Evolutionary conservation across 1,284 basidiomycete genomes (phyloP).

Genomic region (Irpex lacteus): DNA sequence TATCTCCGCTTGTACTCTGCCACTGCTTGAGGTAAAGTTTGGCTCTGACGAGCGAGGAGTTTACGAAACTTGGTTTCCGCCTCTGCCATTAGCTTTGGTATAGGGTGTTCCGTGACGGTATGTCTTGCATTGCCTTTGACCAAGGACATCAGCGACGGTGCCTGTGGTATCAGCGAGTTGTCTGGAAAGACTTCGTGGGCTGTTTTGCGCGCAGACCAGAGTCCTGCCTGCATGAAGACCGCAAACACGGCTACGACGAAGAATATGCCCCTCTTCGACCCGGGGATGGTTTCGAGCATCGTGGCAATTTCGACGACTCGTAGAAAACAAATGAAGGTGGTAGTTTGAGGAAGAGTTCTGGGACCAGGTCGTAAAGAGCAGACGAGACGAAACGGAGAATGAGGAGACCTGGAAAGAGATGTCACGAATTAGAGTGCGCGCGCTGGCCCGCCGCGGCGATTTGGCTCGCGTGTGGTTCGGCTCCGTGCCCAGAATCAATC

Average conservation of each 20-base stretch:
- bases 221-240: constrained; percentile 56
- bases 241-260: constrained; percentile 48
- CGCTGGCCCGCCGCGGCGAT: neutral
- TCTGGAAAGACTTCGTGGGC: constrained; percentile 25
- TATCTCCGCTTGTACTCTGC: constrained; percentile 80
- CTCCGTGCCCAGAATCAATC: neutral
- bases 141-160: constrained; percentile 23
- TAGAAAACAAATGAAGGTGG: neutral
- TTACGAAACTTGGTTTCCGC: constrained; percentile 66
- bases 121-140: constrained; percentile 18
- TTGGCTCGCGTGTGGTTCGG: neutral
- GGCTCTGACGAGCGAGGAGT: constrained; percentile 74
- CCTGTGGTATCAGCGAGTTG: constrained; percentile 19
- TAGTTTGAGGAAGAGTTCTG: neutral
- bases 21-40: constrained; percentile 71
- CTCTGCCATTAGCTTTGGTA: constrained; percentile 77
- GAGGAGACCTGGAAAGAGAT: neutral
- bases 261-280: constrained; percentile 35
- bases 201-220: constrained; percentile 40
- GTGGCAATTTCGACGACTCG: neutral
- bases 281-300: constrained; percentile 27
- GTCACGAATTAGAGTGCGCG: neutral
- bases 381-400: neutral
- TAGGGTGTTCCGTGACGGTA: constrained; percentile 61
- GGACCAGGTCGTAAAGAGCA: neutral